Evolutionary conservation across 768 basidiomycete species (phyloP), one percentile per base, ranked within the genome.

Genomic region (Suillus variegatus): DNA sequence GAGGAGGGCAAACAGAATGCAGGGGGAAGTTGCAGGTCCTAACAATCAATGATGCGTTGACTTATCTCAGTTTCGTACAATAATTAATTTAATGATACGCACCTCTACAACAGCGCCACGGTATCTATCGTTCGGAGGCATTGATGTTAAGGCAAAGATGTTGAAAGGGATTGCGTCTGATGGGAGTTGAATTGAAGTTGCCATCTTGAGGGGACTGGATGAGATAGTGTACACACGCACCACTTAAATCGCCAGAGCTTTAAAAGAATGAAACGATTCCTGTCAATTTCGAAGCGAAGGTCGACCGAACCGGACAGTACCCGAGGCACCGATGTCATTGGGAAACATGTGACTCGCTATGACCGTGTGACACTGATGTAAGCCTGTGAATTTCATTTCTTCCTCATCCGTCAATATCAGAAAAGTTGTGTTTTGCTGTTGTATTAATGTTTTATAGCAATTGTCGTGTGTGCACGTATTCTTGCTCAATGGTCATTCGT

Each of bases 31-130:
- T 93, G 92, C 6, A 93, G 82, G 76, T 92, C 91, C 88, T 90
- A 38, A 25, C 64, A 14, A 49, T 54, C 22, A 49, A 38, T 43
- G 54, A 65, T 65, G 55, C 25, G 62, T 60, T 13, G 61, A 51
- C 51, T 62, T 22, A 55, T 61, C 55, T 60, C 62, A 44, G 32
- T 35, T 44, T 47, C 22, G 10, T 51, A 14, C 10, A 2, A 16
- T 22, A 46, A 16, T 49, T 22, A 25, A 49, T 49, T 22, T 49
- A 13, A 49, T 49, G 65, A 40, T 20, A 63, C 64, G 32, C 28
- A 92, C 94, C 86, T 97, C 95, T 10, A 97, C 93, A 35, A 95
- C 93, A 3, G 95, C 94, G 2, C 95, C 94, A 25, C 94, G 85
- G 73, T 93, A 96, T 77, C 89, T 92, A 75, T 85, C 82, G 38